Conservation (phyloP, 2,329 filamentous ascomycete species). For the Colletotrichum lupini region DNA sequence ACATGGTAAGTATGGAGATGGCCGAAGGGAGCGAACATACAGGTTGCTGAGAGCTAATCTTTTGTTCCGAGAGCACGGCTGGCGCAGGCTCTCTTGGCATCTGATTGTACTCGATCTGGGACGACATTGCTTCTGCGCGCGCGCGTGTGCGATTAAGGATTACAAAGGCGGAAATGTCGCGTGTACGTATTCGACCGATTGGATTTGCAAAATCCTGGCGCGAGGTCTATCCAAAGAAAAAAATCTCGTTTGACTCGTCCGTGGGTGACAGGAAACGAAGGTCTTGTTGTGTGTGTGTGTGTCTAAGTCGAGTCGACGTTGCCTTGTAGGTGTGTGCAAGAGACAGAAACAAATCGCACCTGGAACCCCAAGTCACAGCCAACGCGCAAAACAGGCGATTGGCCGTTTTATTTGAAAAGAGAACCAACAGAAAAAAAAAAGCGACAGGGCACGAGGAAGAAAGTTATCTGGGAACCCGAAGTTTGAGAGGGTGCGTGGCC, state of each 20-base stretch:
- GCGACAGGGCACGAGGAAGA: neutral
- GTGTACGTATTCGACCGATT: no score
- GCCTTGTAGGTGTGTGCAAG: neutral
- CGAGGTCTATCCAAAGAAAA: neutral
- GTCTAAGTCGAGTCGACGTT: neutral
- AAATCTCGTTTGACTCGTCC: neutral
- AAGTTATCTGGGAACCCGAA: neutral
- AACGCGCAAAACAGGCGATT: slow-evolving; percentile 14
- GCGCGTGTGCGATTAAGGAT: slow-evolving; percentile 3
- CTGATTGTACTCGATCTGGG: slow-evolving; percentile 37
- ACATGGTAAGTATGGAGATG: neutral
- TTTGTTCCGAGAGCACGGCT: slow-evolving; percentile 40
- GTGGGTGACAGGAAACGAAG: slow-evolving; percentile 11
- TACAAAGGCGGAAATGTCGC: neutral
- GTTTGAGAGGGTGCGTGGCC: slow-evolving; percentile 11
- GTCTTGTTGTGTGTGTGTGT: neutral
- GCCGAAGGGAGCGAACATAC: slow-evolving; percentile 42
- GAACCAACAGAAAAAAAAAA: slow-evolving; percentile 5
- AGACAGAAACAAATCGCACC: neutral
- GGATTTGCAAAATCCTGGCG: no score
- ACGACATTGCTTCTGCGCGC: slow-evolving; percentile 7
- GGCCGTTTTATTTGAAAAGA: neutral
- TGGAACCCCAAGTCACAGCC: neutral
- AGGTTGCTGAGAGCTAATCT: slow-evolving; percentile 47
- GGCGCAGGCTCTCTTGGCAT: slow-evolving; percentile 48